Conservation (phyloP, 2,329 filamentous ascomycete genomes). For the Penicillium verrucosum region DNA sequence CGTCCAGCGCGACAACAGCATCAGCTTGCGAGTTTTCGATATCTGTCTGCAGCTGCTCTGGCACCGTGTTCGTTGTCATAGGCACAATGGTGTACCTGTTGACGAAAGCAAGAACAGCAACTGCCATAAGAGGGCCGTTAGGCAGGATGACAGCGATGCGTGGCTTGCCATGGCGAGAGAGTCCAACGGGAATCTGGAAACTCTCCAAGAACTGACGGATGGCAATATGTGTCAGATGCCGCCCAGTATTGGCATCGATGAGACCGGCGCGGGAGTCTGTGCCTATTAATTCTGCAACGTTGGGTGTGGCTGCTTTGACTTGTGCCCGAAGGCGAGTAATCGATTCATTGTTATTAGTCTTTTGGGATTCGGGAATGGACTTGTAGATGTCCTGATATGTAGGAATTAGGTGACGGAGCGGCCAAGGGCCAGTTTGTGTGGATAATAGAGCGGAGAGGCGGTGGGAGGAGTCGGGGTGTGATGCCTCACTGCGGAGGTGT, state of each 20-base stretch:
- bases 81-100: conserved; percentile 54
- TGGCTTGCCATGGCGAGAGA: conserved; percentile 31
- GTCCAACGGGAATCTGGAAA: conserved; percentile 26
- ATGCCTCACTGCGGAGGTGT: conserved; percentile 12
- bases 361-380: conserved; percentile 13
- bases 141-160: conserved; percentile 52
- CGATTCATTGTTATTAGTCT: conserved; percentile 13
- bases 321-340: conserved; percentile 7
- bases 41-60: conserved; percentile 52
- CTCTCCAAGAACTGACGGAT: conserved; percentile 19
- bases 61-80: conserved; percentile 49
- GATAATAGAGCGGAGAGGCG: conserved; percentile 15
- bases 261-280: conserved; percentile 15
- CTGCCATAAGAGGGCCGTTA: conserved; percentile 54
- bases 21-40: conserved; percentile 48
- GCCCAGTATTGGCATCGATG: conserved; percentile 15
- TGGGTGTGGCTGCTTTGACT: conserved; percentile 12
- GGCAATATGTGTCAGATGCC: conserved; percentile 16
- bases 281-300: conserved; percentile 10
- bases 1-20: conserved; percentile 47
- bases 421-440: conserved; percentile 12
- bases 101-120: conserved; percentile 49
- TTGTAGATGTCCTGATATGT: conserved; percentile 18
- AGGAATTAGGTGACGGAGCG: conserved; percentile 8
- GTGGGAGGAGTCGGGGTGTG: conserved; percentile 8